These are phyloP conservation scores for Podospora tetraspora DNA, from an alignment of 495 filamentous ascomycete genomes.

Conservation along the genomic window DNA sequence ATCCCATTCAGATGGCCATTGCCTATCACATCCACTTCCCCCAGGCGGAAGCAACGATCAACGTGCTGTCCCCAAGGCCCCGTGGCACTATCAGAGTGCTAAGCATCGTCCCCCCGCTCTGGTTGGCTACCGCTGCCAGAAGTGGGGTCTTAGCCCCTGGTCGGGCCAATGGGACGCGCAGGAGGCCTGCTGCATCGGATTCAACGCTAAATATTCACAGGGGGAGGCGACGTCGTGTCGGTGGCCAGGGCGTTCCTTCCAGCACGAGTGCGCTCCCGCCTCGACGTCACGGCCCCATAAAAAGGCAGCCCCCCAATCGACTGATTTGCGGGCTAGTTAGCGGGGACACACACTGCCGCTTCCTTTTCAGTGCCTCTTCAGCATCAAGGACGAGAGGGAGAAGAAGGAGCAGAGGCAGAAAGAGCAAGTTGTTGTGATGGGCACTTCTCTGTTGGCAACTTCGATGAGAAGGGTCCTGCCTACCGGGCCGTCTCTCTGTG, in stretches of 20 bases:
- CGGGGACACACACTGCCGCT: neutral
- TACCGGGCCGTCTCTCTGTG: neutral
- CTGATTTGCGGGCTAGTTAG: conserved; percentile 21
- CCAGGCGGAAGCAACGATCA: conserved; percentile 14
- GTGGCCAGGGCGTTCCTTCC: neutral
- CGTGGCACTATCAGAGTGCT: conserved; percentile 14
- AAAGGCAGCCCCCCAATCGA: neutral
- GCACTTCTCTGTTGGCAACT: neutral
- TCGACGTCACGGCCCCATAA: conserved; percentile 19
- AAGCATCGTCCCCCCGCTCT: neutral
- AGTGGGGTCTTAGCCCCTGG: neutral
- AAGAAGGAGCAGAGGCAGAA: neutral
- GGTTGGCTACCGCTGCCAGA: conserved; percentile 19
- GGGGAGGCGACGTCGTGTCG: neutral
- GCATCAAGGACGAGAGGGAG: neutral
- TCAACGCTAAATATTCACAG: neutral
- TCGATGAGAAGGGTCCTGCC: neutral
- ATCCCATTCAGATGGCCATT: neutral
- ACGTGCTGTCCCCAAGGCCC: conserved; percentile 4
- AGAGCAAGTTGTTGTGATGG: neutral
- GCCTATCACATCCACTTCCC: conserved; percentile 4
- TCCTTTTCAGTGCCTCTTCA: neutral
- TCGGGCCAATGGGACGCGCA: conserved; percentile 22
- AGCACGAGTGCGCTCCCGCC: conserved; percentile 2
- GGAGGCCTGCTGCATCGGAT: conserved; percentile 2